Evolutionary conservation across 805 yeast genomes (phyloP), one percentile per base, ranked within the genome.

Genomic region (Yueomyces sp.): DNA sequence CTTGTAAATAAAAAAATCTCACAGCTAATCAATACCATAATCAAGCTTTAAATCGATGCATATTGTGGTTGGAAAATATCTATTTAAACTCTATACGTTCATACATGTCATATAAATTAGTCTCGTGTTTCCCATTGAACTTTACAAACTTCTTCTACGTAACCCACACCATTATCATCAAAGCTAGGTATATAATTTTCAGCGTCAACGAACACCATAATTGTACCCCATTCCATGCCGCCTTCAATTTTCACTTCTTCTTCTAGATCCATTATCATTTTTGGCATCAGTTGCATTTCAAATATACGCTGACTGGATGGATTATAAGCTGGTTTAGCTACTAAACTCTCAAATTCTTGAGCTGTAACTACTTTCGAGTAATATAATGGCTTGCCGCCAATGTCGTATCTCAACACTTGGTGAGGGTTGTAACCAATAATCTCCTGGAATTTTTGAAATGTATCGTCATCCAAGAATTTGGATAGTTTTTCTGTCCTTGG

Each of bases 201-300:
- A 5, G 64, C 62, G 51, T 85, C 87, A 0, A 96, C 85, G 38
- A 79, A 84, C 2, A 90, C 83, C 28, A 85, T 65, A 31, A 92
- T 83, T 0, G 97, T 84, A 1, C 96, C 97, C 98, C 98, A 92
- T 49, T 90, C 94, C 94, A 90, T 90, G 9, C 97, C 96, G 34
- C 76, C 76, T 38, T 72, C 53, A 2, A 83, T 65, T 41, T 59
- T 65, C 12, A 60, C 55, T 5, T 34, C 37, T 38, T 68, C 69
- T 57, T 90, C 96, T 39, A 92, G 68, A 54, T 85, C 90, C 42
- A 85, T 68, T 43, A 92, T 90, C 43, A 87, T 76, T 58, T 85
- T 85, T 2, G 98, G 98, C 96, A 90, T 90, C 44, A 92, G 61
- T 59, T 92, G 98, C 45, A 90, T 64, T 62, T 92, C 98, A 56